Conservation (phyloP, 768 basidiomycete species). For the Amyloporia xantha region DNA sequence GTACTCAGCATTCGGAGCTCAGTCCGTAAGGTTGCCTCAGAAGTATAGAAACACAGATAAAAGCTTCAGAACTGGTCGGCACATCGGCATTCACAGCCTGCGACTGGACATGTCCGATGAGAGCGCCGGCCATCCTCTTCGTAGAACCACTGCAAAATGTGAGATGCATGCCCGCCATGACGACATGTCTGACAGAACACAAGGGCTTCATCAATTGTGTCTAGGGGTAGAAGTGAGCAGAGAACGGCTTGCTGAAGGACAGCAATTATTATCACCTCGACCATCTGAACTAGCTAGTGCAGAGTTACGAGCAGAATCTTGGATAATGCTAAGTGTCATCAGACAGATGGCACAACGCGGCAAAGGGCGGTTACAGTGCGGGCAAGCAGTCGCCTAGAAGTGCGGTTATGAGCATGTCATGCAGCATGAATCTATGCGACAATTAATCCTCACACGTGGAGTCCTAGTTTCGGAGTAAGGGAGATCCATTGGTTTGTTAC, state of each 20-base stretch:
- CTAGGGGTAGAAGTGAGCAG: no score
- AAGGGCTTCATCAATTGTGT: slow-evolving; percentile 76
- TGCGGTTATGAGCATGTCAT: background rate
- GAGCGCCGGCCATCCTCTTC: slow-evolving; percentile 41
- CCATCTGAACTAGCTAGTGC: slow-evolving; percentile 46
- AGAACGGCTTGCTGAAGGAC: no score
- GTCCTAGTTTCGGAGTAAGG: slow-evolving; percentile 21
- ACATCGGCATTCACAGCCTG: slow-evolving; percentile 68
- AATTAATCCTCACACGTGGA: slow-evolving; percentile 34
- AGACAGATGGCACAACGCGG: slow-evolving; percentile 79
- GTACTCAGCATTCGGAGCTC: no score
- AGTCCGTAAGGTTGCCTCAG: no score
- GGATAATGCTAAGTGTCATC: slow-evolving; percentile 65
- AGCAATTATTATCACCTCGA: slow-evolving; percentile 40
- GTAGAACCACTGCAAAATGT: slow-evolving; percentile 82
- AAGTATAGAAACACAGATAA: no score
- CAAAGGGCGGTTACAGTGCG: slow-evolving; percentile 57
- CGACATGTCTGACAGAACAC: slow-evolving; percentile 83
- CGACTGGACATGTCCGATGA: slow-evolving; percentile 52
- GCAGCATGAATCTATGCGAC: background rate
- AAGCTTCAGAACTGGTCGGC: slow-evolving; percentile 48
- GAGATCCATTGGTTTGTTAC: slow-evolving; percentile 57
- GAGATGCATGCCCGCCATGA: slow-evolving; percentile 83
- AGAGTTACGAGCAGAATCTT: slow-evolving; percentile 54
- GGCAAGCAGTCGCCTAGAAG: slow-evolving; percentile 57